Conservation (phyloP, 2,329 filamentous ascomycete species). For the Teratosphaeria gauchensis region DNA sequence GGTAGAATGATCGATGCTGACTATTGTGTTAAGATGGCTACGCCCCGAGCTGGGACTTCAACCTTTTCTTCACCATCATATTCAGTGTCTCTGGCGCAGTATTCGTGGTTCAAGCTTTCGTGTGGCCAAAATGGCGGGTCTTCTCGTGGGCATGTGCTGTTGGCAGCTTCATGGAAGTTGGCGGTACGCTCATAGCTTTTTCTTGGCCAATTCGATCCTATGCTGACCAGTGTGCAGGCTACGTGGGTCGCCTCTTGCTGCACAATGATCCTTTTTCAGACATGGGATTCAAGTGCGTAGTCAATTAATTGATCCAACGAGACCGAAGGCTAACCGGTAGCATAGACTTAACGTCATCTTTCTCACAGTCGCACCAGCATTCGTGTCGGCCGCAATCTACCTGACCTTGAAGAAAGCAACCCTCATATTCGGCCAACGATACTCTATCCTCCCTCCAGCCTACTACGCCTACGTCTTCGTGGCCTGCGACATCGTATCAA, state of each 20-base stretch:
- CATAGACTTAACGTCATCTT: constrained; percentile 36
- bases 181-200: neutral
- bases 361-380: constrained; percentile 48
- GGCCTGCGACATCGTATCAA: constrained; percentile 44
- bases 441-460: constrained; percentile 10
- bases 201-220: neutral
- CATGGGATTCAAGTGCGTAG: constrained; percentile 34
- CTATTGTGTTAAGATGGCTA: neutral
- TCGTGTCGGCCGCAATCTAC: constrained; percentile 47
- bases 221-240: constrained; percentile 30
- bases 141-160: neutral
- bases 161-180: neutral
- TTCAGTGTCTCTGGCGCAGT: neutral
- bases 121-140: constrained; percentile 1
- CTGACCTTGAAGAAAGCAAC: constrained; percentile 49
- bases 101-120: neutral
- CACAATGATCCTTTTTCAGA: constrained; percentile 41
- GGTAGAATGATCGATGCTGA: neutral
- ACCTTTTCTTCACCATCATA: neutral
- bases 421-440: constrained; percentile 37
- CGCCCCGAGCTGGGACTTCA: constrained; percentile 2
- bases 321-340: neutral
- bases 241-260: constrained; percentile 45
- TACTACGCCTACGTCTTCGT: constrained; percentile 47
- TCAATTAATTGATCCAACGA: neutral